A percentile compares a stretch with the other conserved stretches of the same genome.
phyloP scores from a whole-genome alignment of 257 asterid species.

The Nemophila menziesii region DNA sequence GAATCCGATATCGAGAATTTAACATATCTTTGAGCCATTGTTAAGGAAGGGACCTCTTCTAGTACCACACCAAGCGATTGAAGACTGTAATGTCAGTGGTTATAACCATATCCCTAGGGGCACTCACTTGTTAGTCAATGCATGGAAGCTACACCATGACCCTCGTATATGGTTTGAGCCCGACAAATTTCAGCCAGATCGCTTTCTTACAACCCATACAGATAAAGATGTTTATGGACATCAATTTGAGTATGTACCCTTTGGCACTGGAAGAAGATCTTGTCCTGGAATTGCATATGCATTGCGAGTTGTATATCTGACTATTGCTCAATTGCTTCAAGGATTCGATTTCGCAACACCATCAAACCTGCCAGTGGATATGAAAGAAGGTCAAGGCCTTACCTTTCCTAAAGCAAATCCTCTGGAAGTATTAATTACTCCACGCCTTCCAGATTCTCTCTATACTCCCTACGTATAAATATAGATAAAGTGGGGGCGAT shows the following conservation, averaged over 20 bases:
- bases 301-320: conserved; percentile 2
- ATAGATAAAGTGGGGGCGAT: too few relatives aligned
- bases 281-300: too few relatives aligned
- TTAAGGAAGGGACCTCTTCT: too few relatives aligned
- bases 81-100: too few relatives aligned
- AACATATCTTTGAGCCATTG: too few relatives aligned
- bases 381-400: conserved; percentile 6
- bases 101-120: too few relatives aligned
- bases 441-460: conserved; percentile 8
- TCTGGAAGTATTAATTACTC: conserved; percentile 4
- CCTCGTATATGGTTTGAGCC: conserved; percentile 38
- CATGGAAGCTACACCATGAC: conserved; percentile 39
- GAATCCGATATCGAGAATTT: too few relatives aligned
- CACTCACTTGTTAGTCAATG: too few relatives aligned
- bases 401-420: conserved; percentile 4
- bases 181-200: conserved; percentile 27
- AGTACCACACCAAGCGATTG: too few relatives aligned
- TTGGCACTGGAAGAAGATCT: conserved; percentile 40
- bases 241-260: conserved; percentile 38
- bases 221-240: conserved; percentile 23
- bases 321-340: conserved; percentile 2
- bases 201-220: conserved; percentile 28
- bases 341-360: conserved; percentile 1
- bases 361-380: conserved; percentile 3
- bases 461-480: too few relatives aligned